phyloP scores from a whole-genome alignment of 2,329 filamentous ascomycete species.

The Eutypa lata region DNA sequence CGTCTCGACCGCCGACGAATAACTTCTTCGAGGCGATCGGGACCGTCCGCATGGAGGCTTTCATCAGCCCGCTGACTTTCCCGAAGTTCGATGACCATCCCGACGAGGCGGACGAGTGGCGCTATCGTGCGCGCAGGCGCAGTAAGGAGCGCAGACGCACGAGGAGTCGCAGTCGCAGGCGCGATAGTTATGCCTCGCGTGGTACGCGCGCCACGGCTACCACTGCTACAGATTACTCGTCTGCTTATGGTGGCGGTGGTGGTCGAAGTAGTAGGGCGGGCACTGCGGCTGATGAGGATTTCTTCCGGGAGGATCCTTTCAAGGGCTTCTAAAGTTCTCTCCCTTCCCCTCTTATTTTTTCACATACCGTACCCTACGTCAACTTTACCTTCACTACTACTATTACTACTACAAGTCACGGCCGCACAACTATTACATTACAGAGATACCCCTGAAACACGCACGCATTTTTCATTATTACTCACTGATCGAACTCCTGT shows the following conservation, averaged over 20 bases:
- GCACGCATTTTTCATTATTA: too few relatives aligned
- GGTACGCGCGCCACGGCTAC: conserved; percentile 38
- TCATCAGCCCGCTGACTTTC: conserved; percentile 66
- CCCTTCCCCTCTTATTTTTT: not conserved
- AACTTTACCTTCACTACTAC: too few relatives aligned
- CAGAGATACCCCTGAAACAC: conserved; percentile 11
- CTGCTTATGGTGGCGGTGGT: conserved; percentile 39
- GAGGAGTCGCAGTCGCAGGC: conserved; percentile 50
- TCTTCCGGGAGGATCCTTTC: conserved; percentile 59
- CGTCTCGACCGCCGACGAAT: conserved; percentile 36
- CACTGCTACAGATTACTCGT: conserved; percentile 35
- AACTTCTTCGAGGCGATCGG: conserved; percentile 86
- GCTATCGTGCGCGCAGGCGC: conserved; percentile 44
- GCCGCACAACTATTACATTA: too few relatives aligned
- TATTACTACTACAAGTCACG: too few relatives aligned
- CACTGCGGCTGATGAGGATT: conserved; percentile 49
- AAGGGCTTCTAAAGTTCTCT: conserved; percentile 49
- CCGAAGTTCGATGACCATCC: conserved; percentile 44
- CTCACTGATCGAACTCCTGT: too few relatives aligned
- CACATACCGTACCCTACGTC: too few relatives aligned
- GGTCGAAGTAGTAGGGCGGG: conserved; percentile 40
- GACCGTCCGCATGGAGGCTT: conserved; percentile 95
- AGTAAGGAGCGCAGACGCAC: conserved; percentile 55
- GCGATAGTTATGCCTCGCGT: conserved; percentile 49
- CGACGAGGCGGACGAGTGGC: conserved; percentile 49